A percentile compares a stretch with the other conserved stretches of the same genome.
Conservation (phyloP, 148 eudicot genomes). For the Hydrangea macrophylla region DNA sequence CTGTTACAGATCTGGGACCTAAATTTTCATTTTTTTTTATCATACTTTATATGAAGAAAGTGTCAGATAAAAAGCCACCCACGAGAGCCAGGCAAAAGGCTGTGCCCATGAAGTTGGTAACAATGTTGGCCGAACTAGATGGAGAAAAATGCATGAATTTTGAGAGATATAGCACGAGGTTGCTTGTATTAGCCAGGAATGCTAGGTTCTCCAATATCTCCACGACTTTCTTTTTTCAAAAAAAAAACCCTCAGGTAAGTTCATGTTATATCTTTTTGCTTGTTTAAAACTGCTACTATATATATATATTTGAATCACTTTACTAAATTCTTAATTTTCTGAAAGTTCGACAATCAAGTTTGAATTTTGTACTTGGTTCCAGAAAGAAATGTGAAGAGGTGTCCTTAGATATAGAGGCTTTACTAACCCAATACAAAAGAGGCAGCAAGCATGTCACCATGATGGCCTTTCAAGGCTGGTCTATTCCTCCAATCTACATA, state of each 20-base stretch:
- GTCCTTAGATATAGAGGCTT: too few relatives aligned
- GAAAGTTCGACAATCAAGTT: neutral
- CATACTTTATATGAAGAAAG: too few relatives aligned
- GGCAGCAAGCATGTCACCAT: constrained; percentile 71
- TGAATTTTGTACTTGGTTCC: neutral
- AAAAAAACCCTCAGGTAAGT: neutral
- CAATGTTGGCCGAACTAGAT: constrained; percentile 63
- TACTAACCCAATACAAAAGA: constrained; percentile 59
- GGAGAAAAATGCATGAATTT: constrained; percentile 76
- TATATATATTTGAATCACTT: too few relatives aligned
- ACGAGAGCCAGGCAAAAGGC: constrained; percentile 85
- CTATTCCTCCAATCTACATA: constrained; percentile 63
- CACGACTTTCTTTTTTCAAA: constrained; percentile 36
- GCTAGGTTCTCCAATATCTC: constrained; percentile 89
- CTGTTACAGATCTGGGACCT: too few relatives aligned
- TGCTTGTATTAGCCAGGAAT: constrained; percentile 86
- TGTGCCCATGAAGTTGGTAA: constrained; percentile 94
- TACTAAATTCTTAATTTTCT: too few relatives aligned
- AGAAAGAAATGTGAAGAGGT: neutral
- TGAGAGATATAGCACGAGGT: constrained; percentile 68
- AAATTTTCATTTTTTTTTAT: too few relatives aligned
- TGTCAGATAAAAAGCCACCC: constrained; percentile 84
- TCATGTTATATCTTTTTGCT: neutral
- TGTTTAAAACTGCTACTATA: constrained; percentile 1
- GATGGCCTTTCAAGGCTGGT: constrained; percentile 61